phyloP scores from a whole-genome alignment of 140 eudicot species.

The Cichorium intybus region DNA sequence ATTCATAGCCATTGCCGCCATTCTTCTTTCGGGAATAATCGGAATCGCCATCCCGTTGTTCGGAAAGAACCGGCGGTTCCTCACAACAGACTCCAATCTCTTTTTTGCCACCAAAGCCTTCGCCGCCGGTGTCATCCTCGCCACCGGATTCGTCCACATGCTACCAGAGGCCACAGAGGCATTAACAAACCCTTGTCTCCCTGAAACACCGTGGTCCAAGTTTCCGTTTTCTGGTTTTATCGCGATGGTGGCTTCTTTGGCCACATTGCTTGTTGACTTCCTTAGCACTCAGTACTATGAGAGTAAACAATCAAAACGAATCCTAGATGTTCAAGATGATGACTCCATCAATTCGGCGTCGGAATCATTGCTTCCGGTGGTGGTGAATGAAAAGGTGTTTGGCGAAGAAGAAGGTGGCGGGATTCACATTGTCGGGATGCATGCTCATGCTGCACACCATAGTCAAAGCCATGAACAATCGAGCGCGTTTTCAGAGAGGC shows the following conservation, averaged over 20 bases:
- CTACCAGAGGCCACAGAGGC: constrained; percentile 80
- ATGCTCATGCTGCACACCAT: constrained; percentile 89
- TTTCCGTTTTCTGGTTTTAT: constrained; percentile 89
- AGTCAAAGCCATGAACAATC: constrained; percentile 57
- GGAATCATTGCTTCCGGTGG: constrained; percentile 45
- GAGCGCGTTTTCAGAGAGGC: constrained; percentile 32
- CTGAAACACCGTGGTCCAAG: constrained; percentile 74
- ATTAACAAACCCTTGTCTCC: constrained; percentile 62
- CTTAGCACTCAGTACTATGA: constrained; percentile 88
- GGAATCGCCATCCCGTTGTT: constrained; percentile 80
- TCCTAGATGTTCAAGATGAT: constrained; percentile 36
- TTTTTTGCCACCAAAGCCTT: constrained; percentile 84
- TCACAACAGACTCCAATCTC: constrained; percentile 73
- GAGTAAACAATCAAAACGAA: constrained; percentile 59
- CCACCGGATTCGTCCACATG: constrained; percentile 96
- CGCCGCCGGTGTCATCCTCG: constrained; percentile 92
- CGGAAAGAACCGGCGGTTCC: constrained; percentile 68
- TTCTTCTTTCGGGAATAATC: constrained; percentile 57
- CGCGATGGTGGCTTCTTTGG: constrained; percentile 87
- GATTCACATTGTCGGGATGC: constrained; percentile 94
- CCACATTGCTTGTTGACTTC: constrained; percentile 75
- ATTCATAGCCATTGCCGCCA: constrained; percentile 58
- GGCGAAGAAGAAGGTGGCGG: constrained; percentile 79
- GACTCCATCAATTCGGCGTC: constrained; percentile 40
- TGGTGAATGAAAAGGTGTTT: constrained; percentile 39